phyloP scores from a whole-genome alignment of 2,329 filamentous ascomycete species.

The Sporothrix dimorphospora region DNA sequence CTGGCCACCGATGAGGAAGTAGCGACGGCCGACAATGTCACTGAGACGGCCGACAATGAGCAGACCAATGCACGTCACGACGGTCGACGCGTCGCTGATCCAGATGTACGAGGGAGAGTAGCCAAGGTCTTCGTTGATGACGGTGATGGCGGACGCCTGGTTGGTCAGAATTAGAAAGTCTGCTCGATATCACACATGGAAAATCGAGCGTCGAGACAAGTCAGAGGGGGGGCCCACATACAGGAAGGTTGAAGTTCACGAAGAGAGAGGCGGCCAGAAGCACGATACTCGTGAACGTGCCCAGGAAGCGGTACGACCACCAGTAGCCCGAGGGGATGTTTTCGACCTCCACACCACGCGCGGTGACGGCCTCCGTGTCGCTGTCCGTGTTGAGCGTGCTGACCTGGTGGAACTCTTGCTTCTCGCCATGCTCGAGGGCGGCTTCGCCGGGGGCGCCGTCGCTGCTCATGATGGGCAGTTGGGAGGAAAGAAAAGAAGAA shows the following conservation, averaged over 20 bases:
- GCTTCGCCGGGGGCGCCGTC: constrained; percentile 19
- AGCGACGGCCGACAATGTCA: constrained; percentile 46
- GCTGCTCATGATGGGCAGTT: constrained; percentile 10
- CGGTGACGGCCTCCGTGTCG: constrained; percentile 23
- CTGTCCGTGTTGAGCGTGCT: neutral
- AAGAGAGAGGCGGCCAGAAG: constrained; percentile 28
- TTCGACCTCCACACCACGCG: constrained; percentile 27
- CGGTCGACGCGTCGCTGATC: constrained; percentile 29
- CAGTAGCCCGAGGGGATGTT: constrained; percentile 31
- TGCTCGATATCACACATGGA: neutral
- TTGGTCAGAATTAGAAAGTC: neutral
- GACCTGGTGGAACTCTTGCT: constrained; percentile 16
- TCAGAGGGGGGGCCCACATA: neutral
- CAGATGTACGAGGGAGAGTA: constrained; percentile 28
- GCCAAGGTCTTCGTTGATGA: constrained; percentile 31
- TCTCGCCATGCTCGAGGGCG: constrained; percentile 21
- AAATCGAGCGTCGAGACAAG: neutral
- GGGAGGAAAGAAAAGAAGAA: neutral
- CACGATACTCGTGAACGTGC: constrained; percentile 26
- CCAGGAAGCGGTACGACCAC: constrained; percentile 29
- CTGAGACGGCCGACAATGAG: constrained; percentile 43
- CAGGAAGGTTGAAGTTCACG: constrained; percentile 27
- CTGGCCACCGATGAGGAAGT: constrained; percentile 47
- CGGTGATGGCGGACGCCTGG: constrained; percentile 29
- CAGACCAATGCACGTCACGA: constrained; percentile 40